Base-by-base conservation (phyloP, 2,329 filamentous ascomycete species). In the Tolypocladium ovalisporum region DNA sequence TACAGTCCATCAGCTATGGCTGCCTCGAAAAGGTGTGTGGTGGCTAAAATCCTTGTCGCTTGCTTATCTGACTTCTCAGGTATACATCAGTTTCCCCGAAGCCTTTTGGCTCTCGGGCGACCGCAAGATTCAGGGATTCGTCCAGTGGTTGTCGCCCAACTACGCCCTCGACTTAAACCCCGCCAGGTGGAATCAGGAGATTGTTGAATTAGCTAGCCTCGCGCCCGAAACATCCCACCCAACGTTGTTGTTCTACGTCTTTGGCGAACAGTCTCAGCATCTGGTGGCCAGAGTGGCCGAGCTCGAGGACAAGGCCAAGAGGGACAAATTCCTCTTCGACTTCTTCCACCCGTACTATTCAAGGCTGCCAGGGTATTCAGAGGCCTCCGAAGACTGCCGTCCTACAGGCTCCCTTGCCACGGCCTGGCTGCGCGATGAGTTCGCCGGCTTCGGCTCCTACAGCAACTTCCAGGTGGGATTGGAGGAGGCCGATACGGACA, bases 171-270 rank as follows among this genome's bases (percentile, higher is more conserved):
- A 80, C 54, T 80, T 83, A 1, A 87, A 88, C 62, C 81, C 84
- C 1, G 64, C 78, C 7, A 72, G 77, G 59, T 94, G 89, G 89
- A 83, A 85, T 60, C 87, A 90, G 70, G 87, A 93, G 72, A 81
- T 84, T 56, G 78, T 95, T 58, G 91, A 93, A 58, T 80, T 96
- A 27, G 85, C 87, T 47, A 83, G 86, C 2, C 77, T 95, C 2
- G 78, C 82, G 0, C 63, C 67, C 0, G 66, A 73, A 1, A 77
- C 75, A 54, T 79, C 86, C 0, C 90, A 96, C 59, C 88, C 91
- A 9, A 95, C 90, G 0, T 79, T 96, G 4, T 81, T 96, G 32
- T 96, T 96, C 79, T 96, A 91, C 75, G 85, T 79, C 39, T 87
- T 84, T 65, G 87, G 87, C 40, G 79, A 79, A 24, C 82, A 85